These are phyloP conservation scores for Coniella vitis DNA, from an alignment of 2,329 filamentous ascomycete genomes.

Conservation along the genomic window DNA sequence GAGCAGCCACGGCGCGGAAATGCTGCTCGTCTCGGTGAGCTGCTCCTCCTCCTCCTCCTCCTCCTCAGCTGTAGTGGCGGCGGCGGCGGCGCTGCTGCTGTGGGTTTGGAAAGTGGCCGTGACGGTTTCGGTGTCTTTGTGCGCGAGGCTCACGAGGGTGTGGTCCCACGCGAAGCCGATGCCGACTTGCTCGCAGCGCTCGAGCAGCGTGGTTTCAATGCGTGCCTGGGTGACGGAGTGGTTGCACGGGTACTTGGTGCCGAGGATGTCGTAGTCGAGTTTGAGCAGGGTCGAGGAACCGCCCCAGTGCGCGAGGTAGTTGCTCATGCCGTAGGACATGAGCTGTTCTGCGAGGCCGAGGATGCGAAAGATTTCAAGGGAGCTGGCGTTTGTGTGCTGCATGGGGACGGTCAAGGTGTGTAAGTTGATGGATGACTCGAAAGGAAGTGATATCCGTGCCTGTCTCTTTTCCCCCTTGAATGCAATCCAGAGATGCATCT, in stretches of 20 bases:
- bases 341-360: conserved; percentile 9
- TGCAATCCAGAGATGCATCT: too few relatives aligned
- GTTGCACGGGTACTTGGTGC: conserved; percentile 12
- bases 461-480: too few relatives aligned
- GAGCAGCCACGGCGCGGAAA: conserved; percentile 32
- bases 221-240: conserved; percentile 1
- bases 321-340: not conserved
- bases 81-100: not conserved
- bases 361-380: conserved; percentile 10
- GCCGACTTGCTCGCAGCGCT: conserved; percentile 9
- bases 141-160: not conserved
- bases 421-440: too few relatives aligned
- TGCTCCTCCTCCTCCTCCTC: too few relatives aligned
- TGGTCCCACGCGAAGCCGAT: conserved; percentile 7
- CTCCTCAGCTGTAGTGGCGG: too few relatives aligned
- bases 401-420: too few relatives aligned
- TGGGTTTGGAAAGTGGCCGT: not conserved
- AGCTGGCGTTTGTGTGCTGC: conserved; percentile 9
- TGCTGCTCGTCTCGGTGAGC: conserved; percentile 20
- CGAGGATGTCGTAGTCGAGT: conserved; percentile 11
- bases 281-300: not conserved
- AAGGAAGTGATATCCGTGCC: too few relatives aligned
- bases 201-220: conserved; percentile 2
- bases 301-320: conserved; percentile 4
- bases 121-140: not conserved